These are phyloP conservation scores for Kodamaea plutei DNA, from an alignment of 1,139 yeast genomes.

Conservation along the genomic window DNA sequence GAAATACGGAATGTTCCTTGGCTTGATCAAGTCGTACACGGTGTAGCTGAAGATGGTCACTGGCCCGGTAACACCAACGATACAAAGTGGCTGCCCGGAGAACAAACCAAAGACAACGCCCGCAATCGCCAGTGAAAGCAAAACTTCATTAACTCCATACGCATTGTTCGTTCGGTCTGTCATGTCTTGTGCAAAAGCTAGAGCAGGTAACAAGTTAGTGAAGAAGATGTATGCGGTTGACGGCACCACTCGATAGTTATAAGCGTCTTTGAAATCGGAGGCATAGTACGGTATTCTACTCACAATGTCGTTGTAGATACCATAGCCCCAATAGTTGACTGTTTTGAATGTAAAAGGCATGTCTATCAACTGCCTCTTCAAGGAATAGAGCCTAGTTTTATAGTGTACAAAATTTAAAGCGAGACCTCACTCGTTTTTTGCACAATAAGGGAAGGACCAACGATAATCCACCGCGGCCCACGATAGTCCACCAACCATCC, in stretches of 20 bases:
- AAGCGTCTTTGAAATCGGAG: conserved; percentile 80
- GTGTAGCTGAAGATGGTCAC: conserved; percentile 88
- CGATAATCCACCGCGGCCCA: no score
- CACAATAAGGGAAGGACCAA: no score
- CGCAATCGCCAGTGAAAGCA: conserved; percentile 79
- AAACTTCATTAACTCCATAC: conserved; percentile 88
- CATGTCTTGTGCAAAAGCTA: conserved; percentile 97
- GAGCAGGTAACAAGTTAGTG: conserved; percentile 87
- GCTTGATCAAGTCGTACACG: conserved; percentile 72
- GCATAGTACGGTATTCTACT: conserved; percentile 61
- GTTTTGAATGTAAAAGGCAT: conserved; percentile 6
- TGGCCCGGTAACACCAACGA: conserved; percentile 98
- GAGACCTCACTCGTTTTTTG: no score
- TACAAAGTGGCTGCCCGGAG: conserved; percentile 87
- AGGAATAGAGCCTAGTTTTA: no score
- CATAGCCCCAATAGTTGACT: conserved; percentile 42
- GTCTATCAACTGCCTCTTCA: no score
- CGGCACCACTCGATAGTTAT: conserved; percentile 86
- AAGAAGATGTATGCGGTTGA: conserved; percentile 78
- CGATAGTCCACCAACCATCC: no score
- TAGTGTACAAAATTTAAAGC: no score
- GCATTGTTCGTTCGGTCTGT: conserved; percentile 81
- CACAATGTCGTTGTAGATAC: conserved; percentile 53
- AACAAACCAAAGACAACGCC: conserved; percentile 85
- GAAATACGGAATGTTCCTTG: conserved; percentile 66